phyloP scores from a whole-genome alignment of 208 protist species.

The Trypanosoma caninum region DNA sequence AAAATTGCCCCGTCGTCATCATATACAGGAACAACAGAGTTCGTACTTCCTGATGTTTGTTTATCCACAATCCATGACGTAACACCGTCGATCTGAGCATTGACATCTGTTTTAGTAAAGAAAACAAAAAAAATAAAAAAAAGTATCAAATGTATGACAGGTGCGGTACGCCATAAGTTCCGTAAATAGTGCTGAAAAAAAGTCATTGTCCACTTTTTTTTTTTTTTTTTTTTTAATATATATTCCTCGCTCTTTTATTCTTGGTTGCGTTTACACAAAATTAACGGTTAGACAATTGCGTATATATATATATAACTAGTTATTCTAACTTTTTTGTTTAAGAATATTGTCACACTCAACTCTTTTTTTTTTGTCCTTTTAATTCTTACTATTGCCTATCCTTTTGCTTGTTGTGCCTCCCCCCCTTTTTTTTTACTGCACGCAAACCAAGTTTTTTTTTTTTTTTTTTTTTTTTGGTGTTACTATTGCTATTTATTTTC shows the following conservation, averaged over 20 bases:
- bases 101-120: neutral
- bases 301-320: no score
- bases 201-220: no score
- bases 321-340: neutral
- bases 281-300: no score
- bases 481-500: neutral
- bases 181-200: no score
- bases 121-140: neutral
- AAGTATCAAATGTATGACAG: neutral
- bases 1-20: neutral
- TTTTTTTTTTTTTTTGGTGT: slow-evolving; percentile 3
- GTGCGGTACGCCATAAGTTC: no score
- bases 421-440: no score
- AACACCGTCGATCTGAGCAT: neutral
- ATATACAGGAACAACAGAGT: neutral
- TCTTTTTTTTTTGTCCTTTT: neutral
- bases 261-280: no score
- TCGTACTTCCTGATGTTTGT: neutral
- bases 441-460: no score
- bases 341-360: neutral
- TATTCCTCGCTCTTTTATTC: no score
- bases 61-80: neutral
- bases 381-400: neutral
- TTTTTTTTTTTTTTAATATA: no score
- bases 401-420: neutral